Base-by-base conservation (phyloP, 805 yeast species). In the Suhomyces canberraensis region DNA sequence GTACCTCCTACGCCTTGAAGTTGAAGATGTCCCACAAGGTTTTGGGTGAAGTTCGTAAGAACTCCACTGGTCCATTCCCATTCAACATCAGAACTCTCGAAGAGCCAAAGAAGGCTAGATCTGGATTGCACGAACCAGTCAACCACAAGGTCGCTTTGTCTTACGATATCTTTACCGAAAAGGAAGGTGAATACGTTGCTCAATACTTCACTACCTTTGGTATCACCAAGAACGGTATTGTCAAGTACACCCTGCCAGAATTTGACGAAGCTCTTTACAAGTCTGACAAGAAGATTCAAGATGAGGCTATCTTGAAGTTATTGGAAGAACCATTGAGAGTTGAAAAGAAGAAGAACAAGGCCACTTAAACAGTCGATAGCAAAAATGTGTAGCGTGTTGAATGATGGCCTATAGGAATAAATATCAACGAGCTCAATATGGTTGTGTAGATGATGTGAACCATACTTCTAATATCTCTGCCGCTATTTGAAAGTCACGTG, bases 201-300 rank as follows among this genome's bases (percentile, higher is more conserved):
- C 88, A 84, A 66, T 79, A 67, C 58, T 83, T 79, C 67, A 76
- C 87, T 48, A 84, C 91, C 32, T 75, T 84, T 52, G 89, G 84
- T 24, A 60, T 84, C 51, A 83, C 89, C 57, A 79, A 79, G 64
- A 77, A 77, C 50, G 91, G 91, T 34, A 66, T 79, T 50, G 76
- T 81, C 48, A 79, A 76, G 64, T 71, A 78, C 51, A 75, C 89
- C 33, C 56, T 72, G 14, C 76, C 86, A 14, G 58, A 69, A 38
- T 75, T 81, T 44, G 69, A 75, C 41, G 57, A 61, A 6, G 61
- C 53, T 28, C 58, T 67, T 39, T 69, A 80, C 61, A 68, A 75
- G 54, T 64, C 82, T 36, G 82, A 78, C 19, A 77, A 79, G 67
- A 62, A 61, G 50, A 60, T 80, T 35, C 58, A 69, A 32, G 78